phyloP scores from a whole-genome alignment of 441 rosid genomes.

The Populus hybrid region DNA sequence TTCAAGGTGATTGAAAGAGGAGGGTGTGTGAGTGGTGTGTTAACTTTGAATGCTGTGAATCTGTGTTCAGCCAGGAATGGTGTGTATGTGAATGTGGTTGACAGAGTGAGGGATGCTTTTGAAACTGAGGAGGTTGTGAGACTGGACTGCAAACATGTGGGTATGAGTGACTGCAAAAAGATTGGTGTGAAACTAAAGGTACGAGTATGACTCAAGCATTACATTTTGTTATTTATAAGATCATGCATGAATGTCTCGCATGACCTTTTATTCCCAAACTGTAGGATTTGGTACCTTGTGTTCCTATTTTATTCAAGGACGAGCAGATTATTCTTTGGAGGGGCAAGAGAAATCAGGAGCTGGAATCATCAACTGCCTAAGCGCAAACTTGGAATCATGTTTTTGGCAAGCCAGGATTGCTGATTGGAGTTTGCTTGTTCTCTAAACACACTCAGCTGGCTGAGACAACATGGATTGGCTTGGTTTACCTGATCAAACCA shows the following conservation, averaged over 20 bases:
- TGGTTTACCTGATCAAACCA: neutral
- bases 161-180: slow-evolving; percentile 80
- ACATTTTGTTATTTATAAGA: neutral
- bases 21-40: neutral
- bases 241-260: neutral
- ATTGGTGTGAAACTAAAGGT: slow-evolving; percentile 79
- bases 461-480: neutral
- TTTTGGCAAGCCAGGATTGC: neutral
- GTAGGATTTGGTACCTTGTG: slow-evolving; percentile 85
- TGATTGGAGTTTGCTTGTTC: neutral
- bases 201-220: slow-evolving; percentile 9
- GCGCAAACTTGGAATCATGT: neutral
- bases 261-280: slow-evolving; percentile 13
- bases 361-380: slow-evolving; percentile 9
- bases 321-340: slow-evolving; percentile 82
- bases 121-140: slow-evolving; percentile 67
- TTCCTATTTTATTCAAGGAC: slow-evolving; percentile 77
- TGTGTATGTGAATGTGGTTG: slow-evolving; percentile 73
- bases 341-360: slow-evolving; percentile 38
- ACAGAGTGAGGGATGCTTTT: slow-evolving; percentile 67
- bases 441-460: neutral
- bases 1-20: neutral
- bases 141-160: slow-evolving; percentile 75
- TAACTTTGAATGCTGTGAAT: neutral
- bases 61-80: slow-evolving; percentile 74